Evolutionary conservation across 495 filamentous ascomycete genomes (phyloP), one percentile per base, ranked within the genome.

Genomic region (Penicillium arizonense): DNA sequence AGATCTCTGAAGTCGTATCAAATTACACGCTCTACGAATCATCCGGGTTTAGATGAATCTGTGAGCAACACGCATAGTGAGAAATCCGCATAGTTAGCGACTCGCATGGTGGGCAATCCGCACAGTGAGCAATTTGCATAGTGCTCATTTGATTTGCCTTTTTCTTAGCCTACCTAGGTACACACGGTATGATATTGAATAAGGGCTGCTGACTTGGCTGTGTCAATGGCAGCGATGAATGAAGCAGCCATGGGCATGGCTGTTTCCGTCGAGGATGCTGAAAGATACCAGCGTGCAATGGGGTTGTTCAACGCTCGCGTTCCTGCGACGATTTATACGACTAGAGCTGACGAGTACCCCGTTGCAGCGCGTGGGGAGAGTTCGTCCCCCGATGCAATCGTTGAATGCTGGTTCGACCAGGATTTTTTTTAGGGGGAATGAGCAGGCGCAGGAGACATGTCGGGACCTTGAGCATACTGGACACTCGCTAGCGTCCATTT

Each of bases 391-490:
- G 23, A 23, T 42, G 37, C 52, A 13, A 47, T 56, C 13, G 47
- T 57, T 23, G 18, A 16, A 0, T 55, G 24, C 13, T 65, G 59
- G 57, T 52, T 51, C 21, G 45, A 47, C 32, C 46, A 45, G 45
- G n/a, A 14, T 16, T 32, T 23, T 5, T 5, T 67, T 58, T 23
- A 5, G 38, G 2, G 47, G 55, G 9, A 46, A 55, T 35, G 62
- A 52, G 5, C 44, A 52, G 40, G 58, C 64, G 2, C 63, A 69
- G 34, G 63, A 67, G 33, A 69, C 63, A 26, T 69, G 61, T 23
- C 55, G 65, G 21, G 66, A 67, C 34, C 55, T 63, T 21, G 46
- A 48, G n/a, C 66, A 67, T 46, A 65, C 56, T 0, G 56, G 61
- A 5, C 65, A 63, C 40, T 50, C 41, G 8, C 46, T 69, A 11